Evolutionary conservation across 2,329 filamentous ascomycete genomes (phyloP).

Genomic region (Tolypocladium tropicale): DNA sequence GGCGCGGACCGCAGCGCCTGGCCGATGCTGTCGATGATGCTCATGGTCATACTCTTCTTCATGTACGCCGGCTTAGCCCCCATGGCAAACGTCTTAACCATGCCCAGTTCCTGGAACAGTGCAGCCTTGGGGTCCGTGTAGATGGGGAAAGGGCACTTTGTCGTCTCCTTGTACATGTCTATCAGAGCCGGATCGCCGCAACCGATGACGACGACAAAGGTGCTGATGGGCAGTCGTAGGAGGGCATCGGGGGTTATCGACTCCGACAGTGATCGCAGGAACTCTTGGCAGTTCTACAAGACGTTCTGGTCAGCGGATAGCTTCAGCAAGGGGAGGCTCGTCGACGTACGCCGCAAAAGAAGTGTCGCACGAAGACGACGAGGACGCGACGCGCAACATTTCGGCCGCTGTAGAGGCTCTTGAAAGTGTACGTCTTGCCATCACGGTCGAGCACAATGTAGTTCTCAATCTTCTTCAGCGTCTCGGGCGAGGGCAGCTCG

Average conservation of each 20-base stretch:
- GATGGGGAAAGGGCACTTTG: conserved; percentile 60
- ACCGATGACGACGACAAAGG: conserved; percentile 59
- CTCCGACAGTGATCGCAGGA: conserved; percentile 51
- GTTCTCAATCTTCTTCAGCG: conserved; percentile 40
- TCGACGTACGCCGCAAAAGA: conserved; percentile 64
- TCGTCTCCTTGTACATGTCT: conserved; percentile 51
- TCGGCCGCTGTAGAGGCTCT: conserved; percentile 48
- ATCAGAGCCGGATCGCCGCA: conserved; percentile 63
- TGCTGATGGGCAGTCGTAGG: conserved; percentile 40
- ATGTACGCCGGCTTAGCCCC: conserved; percentile 56
- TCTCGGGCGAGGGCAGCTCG: conserved; percentile 38
- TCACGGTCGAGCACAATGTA: conserved; percentile 51
- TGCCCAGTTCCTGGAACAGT: conserved; percentile 57
- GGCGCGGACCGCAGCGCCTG: conserved; percentile 51
- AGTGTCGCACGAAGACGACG: conserved; percentile 67
- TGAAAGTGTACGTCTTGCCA: conserved; percentile 50
- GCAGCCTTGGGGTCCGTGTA: conserved; percentile 63
- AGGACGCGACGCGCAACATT: conserved; percentile 48
- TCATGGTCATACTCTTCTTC: conserved; percentile 40
- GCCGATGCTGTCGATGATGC: conserved; percentile 39
- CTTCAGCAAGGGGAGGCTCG: background rate
- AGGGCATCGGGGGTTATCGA: conserved; percentile 43
- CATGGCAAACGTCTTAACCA: conserved; percentile 53
- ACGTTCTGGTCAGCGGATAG: conserved; percentile 6
- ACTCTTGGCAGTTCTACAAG: conserved; percentile 63